Percentiles rank a stretch among this genome's conserved stretches.
These are phyloP conservation scores for Anisodus tanguticus DNA, from an alignment of 257 asterid genomes.

Conservation along the genomic window DNA sequence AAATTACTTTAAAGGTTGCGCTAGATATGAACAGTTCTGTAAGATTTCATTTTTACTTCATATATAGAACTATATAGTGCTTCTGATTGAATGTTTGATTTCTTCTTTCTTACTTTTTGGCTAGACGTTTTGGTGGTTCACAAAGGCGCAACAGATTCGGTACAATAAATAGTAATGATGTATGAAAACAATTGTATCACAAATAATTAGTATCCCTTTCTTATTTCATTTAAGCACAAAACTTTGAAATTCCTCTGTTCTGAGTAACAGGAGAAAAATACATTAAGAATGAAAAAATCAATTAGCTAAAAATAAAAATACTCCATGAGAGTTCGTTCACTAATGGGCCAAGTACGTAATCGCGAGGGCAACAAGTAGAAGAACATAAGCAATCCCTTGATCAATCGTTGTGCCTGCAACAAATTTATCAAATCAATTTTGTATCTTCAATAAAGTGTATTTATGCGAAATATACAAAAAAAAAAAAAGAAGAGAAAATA, in stretches of 20 bases:
- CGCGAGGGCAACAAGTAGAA: slow-evolving; percentile 62
- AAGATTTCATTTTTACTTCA: no score
- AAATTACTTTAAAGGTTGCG: no score
- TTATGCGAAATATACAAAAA: not conserved
- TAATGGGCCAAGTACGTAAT: slow-evolving; percentile 63
- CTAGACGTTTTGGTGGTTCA: no score
- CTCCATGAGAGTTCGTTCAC: not conserved
- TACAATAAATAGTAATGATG: not conserved
- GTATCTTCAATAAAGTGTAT: not conserved
- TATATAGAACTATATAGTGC: no score
- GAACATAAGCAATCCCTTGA: slow-evolving; percentile 71
- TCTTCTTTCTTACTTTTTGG: no score
- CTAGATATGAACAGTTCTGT: no score
- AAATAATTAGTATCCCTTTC: not conserved
- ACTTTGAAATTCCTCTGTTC: not conserved
- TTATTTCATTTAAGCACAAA: not conserved
- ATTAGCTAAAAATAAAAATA: not conserved
- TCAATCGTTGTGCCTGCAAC: slow-evolving; percentile 64
- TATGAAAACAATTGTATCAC: not conserved
- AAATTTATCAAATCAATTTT: not conserved
- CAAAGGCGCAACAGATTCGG: not conserved
- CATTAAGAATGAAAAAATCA: slow-evolving; percentile 28
- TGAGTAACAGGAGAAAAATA: slow-evolving; percentile 19
- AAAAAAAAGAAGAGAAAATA: not conserved
- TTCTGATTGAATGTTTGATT: no score